Evolutionary conservation across 2,329 filamentous ascomycete genomes (phyloP).

Genomic region (Neoscytalidium dimidiatum): DNA sequence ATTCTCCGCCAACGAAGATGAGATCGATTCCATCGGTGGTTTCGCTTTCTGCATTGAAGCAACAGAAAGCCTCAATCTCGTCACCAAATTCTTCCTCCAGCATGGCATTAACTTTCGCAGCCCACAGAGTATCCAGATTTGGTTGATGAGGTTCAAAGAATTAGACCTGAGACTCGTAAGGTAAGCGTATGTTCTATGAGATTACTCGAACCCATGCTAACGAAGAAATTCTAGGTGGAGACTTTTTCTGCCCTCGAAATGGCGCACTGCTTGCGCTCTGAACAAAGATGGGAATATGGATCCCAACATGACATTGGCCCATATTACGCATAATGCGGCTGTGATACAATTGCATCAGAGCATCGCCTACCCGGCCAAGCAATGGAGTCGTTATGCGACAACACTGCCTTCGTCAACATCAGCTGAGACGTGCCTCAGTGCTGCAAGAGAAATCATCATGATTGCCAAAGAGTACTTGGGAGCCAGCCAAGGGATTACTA

Average conservation of each 20-base stretch:
- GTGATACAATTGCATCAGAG: constrained; percentile 30
- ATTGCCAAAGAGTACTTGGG: constrained; percentile 29
- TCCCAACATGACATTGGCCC: constrained; percentile 32
- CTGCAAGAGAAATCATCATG: constrained; percentile 28
- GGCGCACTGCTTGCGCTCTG: constrained; percentile 36
- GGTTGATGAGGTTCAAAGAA: constrained; percentile 37
- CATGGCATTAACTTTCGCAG: constrained; percentile 33
- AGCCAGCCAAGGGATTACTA: constrained; percentile 30
- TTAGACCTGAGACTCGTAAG: constrained; percentile 34
- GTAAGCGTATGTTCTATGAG: too few relatives aligned
- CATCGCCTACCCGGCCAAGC: constrained; percentile 33
- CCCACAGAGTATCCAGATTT: constrained; percentile 32
- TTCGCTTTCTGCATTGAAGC: constrained; percentile 36
- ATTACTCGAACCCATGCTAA: neutral
- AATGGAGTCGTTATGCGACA: constrained; percentile 30
- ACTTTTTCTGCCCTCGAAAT: constrained; percentile 27
- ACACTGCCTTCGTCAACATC: constrained; percentile 26
- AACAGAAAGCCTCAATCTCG: constrained; percentile 36
- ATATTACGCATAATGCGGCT: constrained; percentile 33
- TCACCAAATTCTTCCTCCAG: constrained; percentile 39
- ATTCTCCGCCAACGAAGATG: constrained; percentile 27
- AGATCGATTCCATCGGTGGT: constrained; percentile 31
- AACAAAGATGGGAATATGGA: constrained; percentile 39
- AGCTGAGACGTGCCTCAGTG: constrained; percentile 29
- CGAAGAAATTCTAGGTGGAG: constrained; percentile 27